Evolutionary conservation across 306 rosid species (phyloP), one percentile per base, ranked within the genome.

Genomic region (Lotus japonicus): DNA sequence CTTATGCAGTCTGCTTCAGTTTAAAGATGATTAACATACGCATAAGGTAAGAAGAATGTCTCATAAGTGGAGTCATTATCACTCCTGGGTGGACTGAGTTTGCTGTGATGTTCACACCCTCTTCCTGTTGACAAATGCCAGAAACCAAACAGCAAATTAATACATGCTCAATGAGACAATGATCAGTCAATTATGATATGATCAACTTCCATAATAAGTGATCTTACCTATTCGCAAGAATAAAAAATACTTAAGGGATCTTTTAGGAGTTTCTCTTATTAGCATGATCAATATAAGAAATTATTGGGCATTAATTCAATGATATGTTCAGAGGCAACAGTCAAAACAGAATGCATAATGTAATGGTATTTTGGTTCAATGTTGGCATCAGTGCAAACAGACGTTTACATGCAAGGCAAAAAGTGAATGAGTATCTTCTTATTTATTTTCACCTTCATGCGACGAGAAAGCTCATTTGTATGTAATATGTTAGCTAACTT

Each of bases 31-130:
- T 46, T 16, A 8, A 70, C 96, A 58, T 84, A 94, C 99, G 72
- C 95, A 94, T 90, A 0, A 77, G 56, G 56, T 81, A 14, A 21
- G 89, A 45, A 48, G 99, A 90, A 36, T 94, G 87, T 82, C 96
- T 86, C 97, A 94, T 90, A 11, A 94, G 96, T 58, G 99, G 97
- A 16, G 97, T 94, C 96, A 90, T 88, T 28, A 94, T 90, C 11
- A 88, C 68, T 71, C 97, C 97, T 15, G 99, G 99, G 72, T 94
- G 99, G 68, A 88, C 96, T 0, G 96, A 84, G 43, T 90, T 94
- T 3, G 66, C 96, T 10, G 92, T 85, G 48, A 94, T 85, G 83
- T 86, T 94, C 69, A 66, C 90, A 33, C 99, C 97, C 44, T 85
- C 97, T 77, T 78, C 92, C 98, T 90, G 86, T 68, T 58, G 1